Evolutionary conservation across 2,329 filamentous ascomycete genomes (phyloP).

Genomic region (Calonectria crousiana): DNA sequence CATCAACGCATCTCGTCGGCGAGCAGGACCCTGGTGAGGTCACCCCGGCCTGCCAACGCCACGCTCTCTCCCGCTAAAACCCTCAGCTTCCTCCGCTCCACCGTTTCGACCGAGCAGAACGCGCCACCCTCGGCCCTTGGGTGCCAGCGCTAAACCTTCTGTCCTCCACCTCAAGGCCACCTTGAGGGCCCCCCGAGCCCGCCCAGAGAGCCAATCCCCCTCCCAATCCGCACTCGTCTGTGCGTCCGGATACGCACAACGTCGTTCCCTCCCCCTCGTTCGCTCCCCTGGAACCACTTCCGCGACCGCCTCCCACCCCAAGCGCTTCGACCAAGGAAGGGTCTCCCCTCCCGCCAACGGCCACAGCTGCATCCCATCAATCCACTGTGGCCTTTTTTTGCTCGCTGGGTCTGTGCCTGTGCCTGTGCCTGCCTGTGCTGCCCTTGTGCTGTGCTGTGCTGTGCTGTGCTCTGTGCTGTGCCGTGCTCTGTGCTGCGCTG

Average conservation of each 20-base stretch:
- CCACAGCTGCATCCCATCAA: constrained; percentile 8
- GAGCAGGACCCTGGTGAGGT: background rate
- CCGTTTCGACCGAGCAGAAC: constrained; percentile 24
- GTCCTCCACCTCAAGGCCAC: background rate
- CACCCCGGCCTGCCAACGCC: constrained; percentile 9
- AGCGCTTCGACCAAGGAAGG: constrained; percentile 22
- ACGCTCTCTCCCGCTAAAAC: background rate
- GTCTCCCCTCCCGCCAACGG: constrained; percentile 11
- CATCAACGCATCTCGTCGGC: background rate
- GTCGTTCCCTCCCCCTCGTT: constrained; percentile 8
- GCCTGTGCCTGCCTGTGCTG: background rate
- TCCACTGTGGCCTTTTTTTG: constrained; percentile 7
- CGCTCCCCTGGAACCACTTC: constrained; percentile 10
- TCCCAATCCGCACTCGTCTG: constrained; percentile 20
- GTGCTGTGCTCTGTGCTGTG: background rate
- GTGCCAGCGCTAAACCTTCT: constrained; percentile 13
- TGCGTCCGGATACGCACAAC: constrained; percentile 19
- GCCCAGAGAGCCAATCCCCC: background rate
- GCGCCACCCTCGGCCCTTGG: constrained; percentile 14
- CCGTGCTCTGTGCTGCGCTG: background rate
- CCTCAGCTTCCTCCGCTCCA: constrained; percentile 26
- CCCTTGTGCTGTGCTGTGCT: background rate
- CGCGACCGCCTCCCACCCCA: constrained; percentile 15
- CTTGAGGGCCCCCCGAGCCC: background rate
- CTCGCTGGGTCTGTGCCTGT: background rate